Evolutionary conservation across 2,329 filamentous ascomycete species (phyloP), one percentile per base, ranked within the genome.

Genomic region (Thelonectria rubi): DNA sequence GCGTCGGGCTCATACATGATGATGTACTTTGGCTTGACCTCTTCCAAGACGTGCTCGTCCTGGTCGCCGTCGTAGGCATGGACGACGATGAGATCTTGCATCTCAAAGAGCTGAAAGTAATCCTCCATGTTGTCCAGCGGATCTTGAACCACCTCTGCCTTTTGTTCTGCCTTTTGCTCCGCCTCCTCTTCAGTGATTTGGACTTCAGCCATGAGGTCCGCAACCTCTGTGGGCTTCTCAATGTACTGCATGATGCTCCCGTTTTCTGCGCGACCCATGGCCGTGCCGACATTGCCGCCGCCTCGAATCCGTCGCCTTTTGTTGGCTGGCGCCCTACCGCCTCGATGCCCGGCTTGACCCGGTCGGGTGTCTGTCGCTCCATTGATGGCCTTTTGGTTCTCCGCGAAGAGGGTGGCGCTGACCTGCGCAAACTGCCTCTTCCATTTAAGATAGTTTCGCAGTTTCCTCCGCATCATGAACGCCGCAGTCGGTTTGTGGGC

Each of bases 1-100:
- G 94, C 88, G 67, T 98, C 93, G 1, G 95, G 94, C 75, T 98
- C 95, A 77, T 97, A 99, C 95, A 99, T 98, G 79, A 99, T 91
- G 61, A 99, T 93, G 76, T 97, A 97, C 62, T 92, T 89, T 34
- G 95, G 95, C 72, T 92, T 93, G 60, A 95, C 84, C 77, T 99
- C 95, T 75, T 99, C 94, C 1, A 99, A 85, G n/a, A 98, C 85
- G 75, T 97, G 92, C 74, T 98, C 95, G 75, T 99, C 95, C 80
- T 94, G 91, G 74, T 98, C 95, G 11, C 94, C 94, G 62, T 97
- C 93, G 75, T 97, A 99, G 1, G 95, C 91, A 75, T 98, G 95
- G 17, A 98, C 84, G 42, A 97, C 88, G 12, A 98, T 84, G 18
- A 98, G 81, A 67, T 97, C 92, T 68, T 92, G 86, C 88, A 96